Conservation (phyloP, 169 alveolate genomes). For the Eimeria tenella region DNA sequence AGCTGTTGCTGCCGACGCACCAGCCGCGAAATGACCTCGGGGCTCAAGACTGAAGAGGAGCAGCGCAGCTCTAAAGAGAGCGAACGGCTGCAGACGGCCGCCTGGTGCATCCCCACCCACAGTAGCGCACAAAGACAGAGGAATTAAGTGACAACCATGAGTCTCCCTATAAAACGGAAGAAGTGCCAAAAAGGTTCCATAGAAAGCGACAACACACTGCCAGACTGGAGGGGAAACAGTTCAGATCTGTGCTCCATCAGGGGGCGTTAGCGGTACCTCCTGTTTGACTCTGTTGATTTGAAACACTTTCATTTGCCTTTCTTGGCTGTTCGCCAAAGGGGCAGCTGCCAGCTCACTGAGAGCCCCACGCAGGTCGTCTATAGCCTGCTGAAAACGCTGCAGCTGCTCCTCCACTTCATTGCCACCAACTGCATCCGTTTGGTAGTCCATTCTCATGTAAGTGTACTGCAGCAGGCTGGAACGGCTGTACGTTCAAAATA, state of each 20-base stretch:
- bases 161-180: background rate
- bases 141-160: too few relatives aligned
- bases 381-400: slow-evolving; percentile 64
- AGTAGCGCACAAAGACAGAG: background rate
- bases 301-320: background rate
- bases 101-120: background rate
- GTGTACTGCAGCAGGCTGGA: too few relatives aligned
- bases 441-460: background rate
- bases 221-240: too few relatives aligned
- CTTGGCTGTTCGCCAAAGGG: slow-evolving; percentile 22
- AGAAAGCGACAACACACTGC: background rate
- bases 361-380: slow-evolving; percentile 37
- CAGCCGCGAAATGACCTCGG: slow-evolving; percentile 24
- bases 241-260: too few relatives aligned
- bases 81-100: slow-evolving; percentile 49
- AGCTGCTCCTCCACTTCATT: slow-evolving; percentile 66
- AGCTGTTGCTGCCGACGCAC: slow-evolving; percentile 58
- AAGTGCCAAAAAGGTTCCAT: too few relatives aligned
- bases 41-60: slow-evolving; percentile 42
- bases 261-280: background rate
- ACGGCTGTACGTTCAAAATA: too few relatives aligned
- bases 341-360: slow-evolving; percentile 32
- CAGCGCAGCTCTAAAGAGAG: slow-evolving; percentile 71
- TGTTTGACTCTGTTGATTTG: slow-evolving; percentile 21
- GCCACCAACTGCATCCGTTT: slow-evolving; percentile 14